Percentiles rank a stretch among this genome's conserved stretches.
Evolutionary conservation across 2,329 filamentous ascomycete genomes (phyloP).

Genomic region (Penicillium thymicola): DNA sequence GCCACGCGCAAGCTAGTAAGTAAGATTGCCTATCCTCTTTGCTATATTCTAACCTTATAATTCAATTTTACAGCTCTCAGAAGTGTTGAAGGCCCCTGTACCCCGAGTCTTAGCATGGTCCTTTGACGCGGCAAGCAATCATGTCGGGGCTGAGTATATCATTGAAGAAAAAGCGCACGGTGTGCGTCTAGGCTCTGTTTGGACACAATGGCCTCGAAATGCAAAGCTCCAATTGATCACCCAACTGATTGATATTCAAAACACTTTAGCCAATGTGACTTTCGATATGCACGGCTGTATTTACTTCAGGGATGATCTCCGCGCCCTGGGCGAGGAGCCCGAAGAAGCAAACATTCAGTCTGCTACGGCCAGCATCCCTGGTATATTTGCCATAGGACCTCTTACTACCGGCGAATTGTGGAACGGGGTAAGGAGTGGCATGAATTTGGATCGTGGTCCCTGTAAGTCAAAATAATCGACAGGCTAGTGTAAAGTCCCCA

Average conservation of each 20-base stretch:
- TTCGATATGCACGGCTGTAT: slow-evolving; percentile 28
- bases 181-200: slow-evolving; percentile 28
- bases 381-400: slow-evolving; percentile 23
- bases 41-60: background rate
- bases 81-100: slow-evolving; percentile 17
- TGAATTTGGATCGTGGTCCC: slow-evolving; percentile 30
- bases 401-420: slow-evolving; percentile 24
- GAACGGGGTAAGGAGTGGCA: slow-evolving; percentile 16
- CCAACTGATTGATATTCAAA: slow-evolving; percentile 29
- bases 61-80: slow-evolving; percentile 20
- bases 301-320: slow-evolving; percentile 27
- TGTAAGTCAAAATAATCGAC: slow-evolving; percentile 20
- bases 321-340: slow-evolving; percentile 10
- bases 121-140: slow-evolving; percentile 13
- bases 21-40: background rate
- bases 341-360: slow-evolving; percentile 8
- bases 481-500: background rate
- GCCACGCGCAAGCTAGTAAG: slow-evolving; percentile 27
- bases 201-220: slow-evolving; percentile 26
- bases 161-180: slow-evolving; percentile 31
- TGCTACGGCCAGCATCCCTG: background rate
- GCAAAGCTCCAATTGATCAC: slow-evolving; percentile 23
- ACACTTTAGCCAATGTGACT: slow-evolving; percentile 19
- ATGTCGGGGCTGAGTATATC: slow-evolving; percentile 26
- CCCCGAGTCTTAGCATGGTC: slow-evolving; percentile 22